A percentile compares a stretch with the other conserved stretches of the same genome.
phyloP scores from a whole-genome alignment of 1,284 basidiomycete species.

The Ceratobasidium sp. region DNA sequence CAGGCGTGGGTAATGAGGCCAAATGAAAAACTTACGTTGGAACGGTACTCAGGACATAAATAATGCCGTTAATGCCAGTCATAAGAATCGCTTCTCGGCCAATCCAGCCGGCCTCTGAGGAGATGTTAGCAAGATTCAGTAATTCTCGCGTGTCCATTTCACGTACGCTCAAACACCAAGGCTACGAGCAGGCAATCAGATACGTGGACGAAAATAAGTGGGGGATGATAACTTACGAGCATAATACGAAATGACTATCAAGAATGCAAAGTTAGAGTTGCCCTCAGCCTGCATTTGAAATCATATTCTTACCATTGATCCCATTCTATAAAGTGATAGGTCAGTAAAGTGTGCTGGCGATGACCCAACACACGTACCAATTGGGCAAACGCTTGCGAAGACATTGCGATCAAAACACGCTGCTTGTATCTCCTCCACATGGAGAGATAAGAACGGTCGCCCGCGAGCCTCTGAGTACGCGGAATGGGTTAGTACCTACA shows the following conservation, averaged over 20 bases:
- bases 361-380: conserved; percentile 66
- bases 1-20: conserved; percentile 49
- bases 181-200: conserved; percentile 59
- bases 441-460: conserved; percentile 84
- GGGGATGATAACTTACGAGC: conserved; percentile 71
- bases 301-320: conserved; percentile 76
- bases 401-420: conserved; percentile 96
- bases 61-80: conserved; percentile 94
- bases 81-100: conserved; percentile 97
- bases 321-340: conserved; percentile 70
- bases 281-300: background rate
- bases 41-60: conserved; percentile 86
- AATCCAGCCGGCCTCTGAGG: conserved; percentile 92
- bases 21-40: conserved; percentile 72
- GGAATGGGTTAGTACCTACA: background rate
- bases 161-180: conserved; percentile 84
- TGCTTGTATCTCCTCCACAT: conserved; percentile 93
- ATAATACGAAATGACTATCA: conserved; percentile 92
- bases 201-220: conserved; percentile 48
- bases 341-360: background rate
- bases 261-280: conserved; percentile 25
- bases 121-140: conserved; percentile 42
- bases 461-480: conserved; percentile 68
- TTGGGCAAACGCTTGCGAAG: conserved; percentile 96
- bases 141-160: background rate